Evolutionary conservation across 768 basidiomycete species (phyloP).

Genomic region (Naganishia friedmannii): DNA sequence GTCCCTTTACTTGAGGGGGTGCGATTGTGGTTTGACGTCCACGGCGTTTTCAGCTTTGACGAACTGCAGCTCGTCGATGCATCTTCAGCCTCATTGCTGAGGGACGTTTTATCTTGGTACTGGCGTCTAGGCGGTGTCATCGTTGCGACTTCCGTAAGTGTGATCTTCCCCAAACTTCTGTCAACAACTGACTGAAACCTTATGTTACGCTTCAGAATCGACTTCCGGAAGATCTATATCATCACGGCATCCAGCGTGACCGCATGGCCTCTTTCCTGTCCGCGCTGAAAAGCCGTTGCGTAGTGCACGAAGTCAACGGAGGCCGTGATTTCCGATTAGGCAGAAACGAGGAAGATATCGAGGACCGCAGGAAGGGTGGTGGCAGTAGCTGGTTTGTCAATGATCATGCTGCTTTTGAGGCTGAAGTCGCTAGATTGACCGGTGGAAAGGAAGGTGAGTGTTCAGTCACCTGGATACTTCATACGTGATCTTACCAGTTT

Average conservation of each 20-base stretch:
- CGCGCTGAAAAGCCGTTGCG: constrained; percentile 59
- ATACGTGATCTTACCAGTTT: background rate
- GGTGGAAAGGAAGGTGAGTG: constrained; percentile 22
- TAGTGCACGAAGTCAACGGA: constrained; percentile 56
- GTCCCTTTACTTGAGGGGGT: constrained; percentile 26
- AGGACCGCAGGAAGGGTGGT: constrained; percentile 31
- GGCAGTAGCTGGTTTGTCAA: constrained; percentile 36
- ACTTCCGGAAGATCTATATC: constrained; percentile 60
- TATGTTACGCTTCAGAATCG: constrained; percentile 55
- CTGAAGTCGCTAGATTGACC: constrained; percentile 3
- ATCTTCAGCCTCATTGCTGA: constrained; percentile 56
- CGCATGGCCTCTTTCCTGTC: constrained; percentile 62
- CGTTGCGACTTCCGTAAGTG: constrained; percentile 50
- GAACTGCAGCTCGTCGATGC: constrained; percentile 65
- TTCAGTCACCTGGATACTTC: background rate
- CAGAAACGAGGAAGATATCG: constrained; percentile 30
- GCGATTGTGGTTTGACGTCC: background rate
- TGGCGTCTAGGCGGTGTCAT: constrained; percentile 65
- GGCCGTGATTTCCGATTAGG: constrained; percentile 57
- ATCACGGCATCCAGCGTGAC: constrained; percentile 61
- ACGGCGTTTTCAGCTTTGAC: constrained; percentile 54
- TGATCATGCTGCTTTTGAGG: constrained; percentile 36
- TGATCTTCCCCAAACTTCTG: background rate
- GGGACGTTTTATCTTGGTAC: constrained; percentile 61
- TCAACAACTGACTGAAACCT: background rate